Percentiles rank a stretch among this genome's conserved stretches.
These are phyloP conservation scores for Knoxdaviesia proteae DNA, from an alignment of 2,329 filamentous ascomycete genomes.

Conservation along the genomic window DNA sequence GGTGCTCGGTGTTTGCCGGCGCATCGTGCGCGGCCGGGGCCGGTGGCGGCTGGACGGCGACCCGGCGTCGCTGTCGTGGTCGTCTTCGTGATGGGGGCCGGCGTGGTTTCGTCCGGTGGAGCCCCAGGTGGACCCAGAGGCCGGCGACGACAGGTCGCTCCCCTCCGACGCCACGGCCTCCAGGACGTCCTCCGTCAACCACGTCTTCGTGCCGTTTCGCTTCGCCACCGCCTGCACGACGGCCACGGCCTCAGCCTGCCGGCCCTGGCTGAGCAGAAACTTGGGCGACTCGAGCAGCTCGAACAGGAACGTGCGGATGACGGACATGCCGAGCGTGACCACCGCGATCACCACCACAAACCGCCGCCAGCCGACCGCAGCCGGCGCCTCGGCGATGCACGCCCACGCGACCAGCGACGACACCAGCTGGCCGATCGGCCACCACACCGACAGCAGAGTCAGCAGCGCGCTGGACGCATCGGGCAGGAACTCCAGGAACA, in stretches of 20 bases:
- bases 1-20: conserved; percentile 7
- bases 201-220: conserved; percentile 48
- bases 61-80: not conserved
- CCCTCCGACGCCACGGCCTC: conserved; percentile 29
- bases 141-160: conserved; percentile 8
- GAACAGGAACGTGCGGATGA: conserved; percentile 60
- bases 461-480: conserved; percentile 52
- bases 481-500: conserved; percentile 71
- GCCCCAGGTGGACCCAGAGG: not conserved
- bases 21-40: conserved; percentile 2
- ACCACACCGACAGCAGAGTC: conserved; percentile 69
- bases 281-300: conserved; percentile 73
- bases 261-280: conserved; percentile 55
- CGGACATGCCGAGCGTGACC: conserved; percentile 57
- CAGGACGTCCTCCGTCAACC: conserved; percentile 53
- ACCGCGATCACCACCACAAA: conserved; percentile 52
- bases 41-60: conserved; percentile 1
- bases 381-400: conserved; percentile 36
- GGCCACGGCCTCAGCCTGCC: conserved; percentile 58
- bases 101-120: not conserved
- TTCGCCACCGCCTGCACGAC: conserved; percentile 61
- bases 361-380: conserved; percentile 46
- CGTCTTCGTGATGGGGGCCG: no score
- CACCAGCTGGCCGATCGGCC: conserved; percentile 63
- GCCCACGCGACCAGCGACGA: conserved; percentile 56